phyloP scores from a whole-genome alignment of 805 yeast species.

The Wickerhamiella siamensis region DNA sequence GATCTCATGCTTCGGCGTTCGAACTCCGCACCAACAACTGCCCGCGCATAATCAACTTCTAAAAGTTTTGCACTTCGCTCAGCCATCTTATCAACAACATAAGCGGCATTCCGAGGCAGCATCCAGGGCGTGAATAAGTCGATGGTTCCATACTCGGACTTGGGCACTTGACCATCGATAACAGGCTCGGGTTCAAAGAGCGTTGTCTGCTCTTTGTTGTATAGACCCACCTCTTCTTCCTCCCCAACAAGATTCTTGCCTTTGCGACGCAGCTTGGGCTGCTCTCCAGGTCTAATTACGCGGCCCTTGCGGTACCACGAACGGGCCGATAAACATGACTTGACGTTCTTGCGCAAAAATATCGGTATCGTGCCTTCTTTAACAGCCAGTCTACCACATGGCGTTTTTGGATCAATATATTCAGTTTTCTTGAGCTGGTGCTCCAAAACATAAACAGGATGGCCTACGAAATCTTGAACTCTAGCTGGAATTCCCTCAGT shows the following conservation, averaged over 20 bases:
- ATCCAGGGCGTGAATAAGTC: slow-evolving; percentile 65
- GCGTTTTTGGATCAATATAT: slow-evolving; percentile 48
- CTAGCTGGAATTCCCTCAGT: slow-evolving; percentile 81
- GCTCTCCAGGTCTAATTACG: slow-evolving; percentile 52
- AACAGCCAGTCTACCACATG: slow-evolving; percentile 59
- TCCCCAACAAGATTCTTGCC: slow-evolving; percentile 15
- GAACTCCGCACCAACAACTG: slow-evolving; percentile 79
- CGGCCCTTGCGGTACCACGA: slow-evolving; percentile 83
- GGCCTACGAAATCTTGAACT: slow-evolving; percentile 68
- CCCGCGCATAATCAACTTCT: slow-evolving; percentile 69
- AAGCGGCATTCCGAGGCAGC: slow-evolving; percentile 70
- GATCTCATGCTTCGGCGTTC: slow-evolving; percentile 34
- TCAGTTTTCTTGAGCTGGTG: slow-evolving; percentile 61
- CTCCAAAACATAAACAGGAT: slow-evolving; percentile 74
- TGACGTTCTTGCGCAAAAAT: slow-evolving; percentile 52
- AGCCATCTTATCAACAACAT: slow-evolving; percentile 38
- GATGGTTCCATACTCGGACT: slow-evolving; percentile 69
- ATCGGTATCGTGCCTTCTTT: slow-evolving; percentile 28
- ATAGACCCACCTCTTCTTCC: slow-evolving; percentile 29
- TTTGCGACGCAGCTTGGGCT: slow-evolving; percentile 36
- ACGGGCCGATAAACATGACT: slow-evolving; percentile 50
- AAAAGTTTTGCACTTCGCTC: slow-evolving; percentile 58
- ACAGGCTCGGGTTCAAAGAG: slow-evolving; percentile 52
- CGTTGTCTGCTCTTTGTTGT: slow-evolving; percentile 68
- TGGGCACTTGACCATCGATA: slow-evolving; percentile 49